These are phyloP conservation scores for Neopestalotiopsis sp. DNA, from an alignment of 2,329 filamentous ascomycete genomes.

Conservation along the genomic window DNA sequence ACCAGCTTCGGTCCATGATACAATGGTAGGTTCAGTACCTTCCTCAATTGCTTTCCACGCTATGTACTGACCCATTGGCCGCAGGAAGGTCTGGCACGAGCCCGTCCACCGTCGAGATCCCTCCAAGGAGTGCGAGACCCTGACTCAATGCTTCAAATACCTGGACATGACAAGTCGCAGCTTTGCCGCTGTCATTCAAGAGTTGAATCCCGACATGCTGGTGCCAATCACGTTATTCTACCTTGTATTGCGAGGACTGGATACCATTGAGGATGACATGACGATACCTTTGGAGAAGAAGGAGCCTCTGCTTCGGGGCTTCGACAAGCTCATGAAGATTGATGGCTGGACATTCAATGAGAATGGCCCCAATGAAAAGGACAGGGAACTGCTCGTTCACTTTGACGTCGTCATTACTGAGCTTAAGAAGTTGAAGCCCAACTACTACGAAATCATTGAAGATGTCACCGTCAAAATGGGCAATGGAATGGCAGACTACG, in stretches of 20 bases:
- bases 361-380: constrained; percentile 91
- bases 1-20: constrained; percentile 79
- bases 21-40: constrained; percentile 74
- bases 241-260: constrained; percentile 86
- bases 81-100: constrained; percentile 95
- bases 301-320: constrained; percentile 83
- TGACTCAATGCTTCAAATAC: constrained; percentile 85
- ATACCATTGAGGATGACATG: constrained; percentile 99
- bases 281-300: constrained; percentile 83
- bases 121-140: constrained; percentile 73
- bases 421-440: constrained; percentile 85
- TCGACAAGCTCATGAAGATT: constrained; percentile 77
- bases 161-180: constrained; percentile 90
- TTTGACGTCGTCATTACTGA: constrained; percentile 88
- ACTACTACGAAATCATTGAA: constrained; percentile 85
- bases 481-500: constrained; percentile 98
- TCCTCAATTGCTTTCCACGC: background rate
- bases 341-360: constrained; percentile 91
- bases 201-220: constrained; percentile 92
- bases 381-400: constrained; percentile 87
- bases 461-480: constrained; percentile 96
- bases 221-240: constrained; percentile 93
- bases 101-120: constrained; percentile 85
- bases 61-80: constrained; percentile 21
- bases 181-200: constrained; percentile 91